These are phyloP conservation scores for Entoloma clypeatum DNA, from an alignment of 1,284 basidiomycete species.

Conservation along the genomic window DNA sequence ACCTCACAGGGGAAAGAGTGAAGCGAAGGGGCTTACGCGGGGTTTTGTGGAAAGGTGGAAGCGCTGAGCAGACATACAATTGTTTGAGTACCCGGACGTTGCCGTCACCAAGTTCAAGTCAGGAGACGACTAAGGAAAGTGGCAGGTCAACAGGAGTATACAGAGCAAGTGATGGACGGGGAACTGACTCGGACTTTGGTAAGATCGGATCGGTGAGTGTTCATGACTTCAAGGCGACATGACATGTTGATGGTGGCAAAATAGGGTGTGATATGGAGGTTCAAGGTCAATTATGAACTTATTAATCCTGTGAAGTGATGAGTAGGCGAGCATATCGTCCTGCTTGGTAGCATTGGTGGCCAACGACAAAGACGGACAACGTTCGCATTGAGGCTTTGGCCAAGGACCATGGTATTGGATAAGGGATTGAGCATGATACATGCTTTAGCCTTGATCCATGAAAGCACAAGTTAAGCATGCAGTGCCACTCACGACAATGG, in stretches of 20 bases:
- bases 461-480: too few species aligned
- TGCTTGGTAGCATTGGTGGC: too few species aligned
- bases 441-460: too few species aligned
- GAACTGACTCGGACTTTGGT: conserved; percentile 23
- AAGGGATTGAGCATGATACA: too few species aligned
- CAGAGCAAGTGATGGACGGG: not conserved
- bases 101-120: too few species aligned
- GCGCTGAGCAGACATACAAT: conserved; percentile 15
- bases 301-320: conserved; percentile 5
- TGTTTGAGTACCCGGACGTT: not conserved
- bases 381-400: too few species aligned
- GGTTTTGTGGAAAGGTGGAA: conserved; percentile 12
- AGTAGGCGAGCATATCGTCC: too few species aligned
- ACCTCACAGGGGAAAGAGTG: not conserved
- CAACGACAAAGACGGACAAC: too few species aligned
- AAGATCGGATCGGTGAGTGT: conserved; percentile 28
- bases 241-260: conserved; percentile 12
- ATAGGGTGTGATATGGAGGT: conserved; percentile 3
- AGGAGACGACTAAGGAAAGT: not conserved
- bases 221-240: conserved; percentile 22
- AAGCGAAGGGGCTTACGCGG: conserved; percentile 3
- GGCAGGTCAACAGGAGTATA: not conserved
- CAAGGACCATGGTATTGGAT: too few species aligned
- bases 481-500: too few species aligned
- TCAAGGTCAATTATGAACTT: conserved; percentile 5